Percentiles rank a stretch among this genome's conserved stretches.
phyloP scores from a whole-genome alignment of 495 filamentous ascomycete genomes.

The Tuber umbilicatum region DNA sequence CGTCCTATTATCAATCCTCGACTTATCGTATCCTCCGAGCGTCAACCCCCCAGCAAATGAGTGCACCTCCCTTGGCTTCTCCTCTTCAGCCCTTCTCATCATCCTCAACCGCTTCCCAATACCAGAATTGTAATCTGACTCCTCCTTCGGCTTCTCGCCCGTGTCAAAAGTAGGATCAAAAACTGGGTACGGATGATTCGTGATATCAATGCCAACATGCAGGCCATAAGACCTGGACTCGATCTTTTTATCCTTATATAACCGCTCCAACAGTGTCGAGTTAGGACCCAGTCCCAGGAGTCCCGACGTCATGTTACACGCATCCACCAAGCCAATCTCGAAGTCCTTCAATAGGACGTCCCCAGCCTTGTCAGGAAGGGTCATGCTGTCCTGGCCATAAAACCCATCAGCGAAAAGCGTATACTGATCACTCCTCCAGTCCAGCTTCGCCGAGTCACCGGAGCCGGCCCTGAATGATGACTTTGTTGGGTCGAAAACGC shows the following conservation, averaged over 20 bases:
- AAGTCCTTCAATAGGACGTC: constrained; percentile 19
- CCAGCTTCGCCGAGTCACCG: neutral
- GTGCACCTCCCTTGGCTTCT: constrained; percentile 17
- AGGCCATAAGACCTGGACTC: constrained; percentile 23
- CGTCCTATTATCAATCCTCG: constrained; percentile 27
- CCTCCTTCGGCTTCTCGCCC: neutral
- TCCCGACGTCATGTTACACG: constrained; percentile 30
- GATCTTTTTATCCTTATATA: constrained; percentile 18
- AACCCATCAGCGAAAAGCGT: constrained; percentile 24
- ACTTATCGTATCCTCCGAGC: constrained; percentile 33
- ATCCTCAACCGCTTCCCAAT: constrained; percentile 5
- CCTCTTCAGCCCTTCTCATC: constrained; percentile 1
- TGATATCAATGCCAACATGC: constrained; percentile 36
- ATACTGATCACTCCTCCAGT: constrained; percentile 19
- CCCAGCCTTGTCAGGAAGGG: constrained; percentile 3
- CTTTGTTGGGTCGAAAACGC: constrained; percentile 21
- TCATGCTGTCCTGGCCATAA: constrained; percentile 22
- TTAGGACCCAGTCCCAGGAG: constrained; percentile 26
- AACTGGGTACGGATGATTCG: constrained; percentile 20
- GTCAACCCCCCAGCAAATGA: constrained; percentile 33
- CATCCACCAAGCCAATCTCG: constrained; percentile 25
- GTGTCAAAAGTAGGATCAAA: constrained; percentile 27
- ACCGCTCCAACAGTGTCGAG: constrained; percentile 20
- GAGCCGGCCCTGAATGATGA: constrained; percentile 14
- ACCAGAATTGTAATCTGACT: constrained; percentile 12